Evolutionary conservation across 495 filamentous ascomycete genomes (phyloP), one percentile per base, ranked within the genome.

Genomic region (Astrothelium subdiscretum): DNA sequence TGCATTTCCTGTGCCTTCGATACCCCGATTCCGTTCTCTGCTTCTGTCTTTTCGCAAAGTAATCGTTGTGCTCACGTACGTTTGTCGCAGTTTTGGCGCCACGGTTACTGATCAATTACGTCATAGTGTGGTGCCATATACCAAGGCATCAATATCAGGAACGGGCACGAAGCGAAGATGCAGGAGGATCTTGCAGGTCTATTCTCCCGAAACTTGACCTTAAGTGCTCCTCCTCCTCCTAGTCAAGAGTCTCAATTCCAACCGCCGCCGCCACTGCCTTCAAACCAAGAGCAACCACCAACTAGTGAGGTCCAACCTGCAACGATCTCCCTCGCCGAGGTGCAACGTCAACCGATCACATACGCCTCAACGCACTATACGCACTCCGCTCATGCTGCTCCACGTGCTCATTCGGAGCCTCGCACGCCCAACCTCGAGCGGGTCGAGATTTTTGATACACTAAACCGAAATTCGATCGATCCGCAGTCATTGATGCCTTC

Each of bases 361-460:
- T 76, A 72, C 60, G 62, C 63, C 26, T 75, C 74, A 11, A 63
- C 64, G 54, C 74, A 76, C 67, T 76, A 76, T 63, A 74, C 71
- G 12, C 70, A 69, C 52, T 69, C 69, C n/a, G 68, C 70, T 8
- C 74, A 73, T 29, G 48, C 48, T 54, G 48, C 24, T 26, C 48
- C 48, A 5, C 48, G 48, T 20, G 48, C 48, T 20, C 59, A 60
- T 71, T 44, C 69, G 57, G 20, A 64, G 66, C 60, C 69, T 60
- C 48, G 67, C 61, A 13, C 66, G 64, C 3, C 67, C 65, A 13
- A 60, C 62, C 2, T 71, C 68, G 57, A 32, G 31, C 57, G 63
- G 61, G 44, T 67, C 18, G 66, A 67, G 24, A 65, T 76, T 32
- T 63, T 60, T 29, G 64, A 59, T 26, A 66, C 70, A 6, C 66